phyloP scores from a whole-genome alignment of 2,329 filamentous ascomycete species.

The Fusarium decemcellulare region DNA sequence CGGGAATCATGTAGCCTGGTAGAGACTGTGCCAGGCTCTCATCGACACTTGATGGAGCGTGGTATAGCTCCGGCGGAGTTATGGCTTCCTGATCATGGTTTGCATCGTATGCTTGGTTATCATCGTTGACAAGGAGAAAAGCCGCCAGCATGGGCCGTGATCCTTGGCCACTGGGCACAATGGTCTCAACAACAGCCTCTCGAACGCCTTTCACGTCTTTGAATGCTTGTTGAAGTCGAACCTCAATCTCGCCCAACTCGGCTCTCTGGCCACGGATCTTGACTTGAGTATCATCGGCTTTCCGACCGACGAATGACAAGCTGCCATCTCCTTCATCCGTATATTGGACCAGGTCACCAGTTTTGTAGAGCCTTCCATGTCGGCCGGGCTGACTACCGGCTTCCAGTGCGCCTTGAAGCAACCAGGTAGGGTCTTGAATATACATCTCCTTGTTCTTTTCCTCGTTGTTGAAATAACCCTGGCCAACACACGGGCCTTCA shows the following conservation, averaged over 20 bases:
- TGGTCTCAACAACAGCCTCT: conserved; percentile 17
- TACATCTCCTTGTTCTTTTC: background rate
- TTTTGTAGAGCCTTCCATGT: conserved; percentile 54
- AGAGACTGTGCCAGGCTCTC: conserved; percentile 13
- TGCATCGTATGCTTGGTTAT: too few species aligned
- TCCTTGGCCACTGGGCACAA: conserved; percentile 8
- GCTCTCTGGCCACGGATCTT: conserved; percentile 72
- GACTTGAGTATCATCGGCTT: conserved; percentile 64
- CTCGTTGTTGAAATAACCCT: conserved; percentile 16
- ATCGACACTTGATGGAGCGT: background rate
- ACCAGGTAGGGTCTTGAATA: conserved; percentile 1
- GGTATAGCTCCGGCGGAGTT: background rate
- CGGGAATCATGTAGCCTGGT: conserved; percentile 40
- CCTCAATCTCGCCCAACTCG: conserved; percentile 57
- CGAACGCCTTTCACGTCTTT: background rate
- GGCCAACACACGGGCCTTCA: conserved; percentile 10
- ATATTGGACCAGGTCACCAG: conserved; percentile 63
- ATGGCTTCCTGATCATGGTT: too few species aligned
- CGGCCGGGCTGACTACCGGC: background rate
- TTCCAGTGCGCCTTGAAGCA: background rate
- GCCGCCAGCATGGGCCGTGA: conserved; percentile 12
- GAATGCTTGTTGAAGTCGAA: conserved; percentile 12
- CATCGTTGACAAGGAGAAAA: conserved; percentile 6
- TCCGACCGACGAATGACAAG: conserved; percentile 63
- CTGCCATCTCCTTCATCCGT: conserved; percentile 39